phyloP scores from a whole-genome alignment of 441 rosid species.

The Cnidoscolus chayamansa region DNA sequence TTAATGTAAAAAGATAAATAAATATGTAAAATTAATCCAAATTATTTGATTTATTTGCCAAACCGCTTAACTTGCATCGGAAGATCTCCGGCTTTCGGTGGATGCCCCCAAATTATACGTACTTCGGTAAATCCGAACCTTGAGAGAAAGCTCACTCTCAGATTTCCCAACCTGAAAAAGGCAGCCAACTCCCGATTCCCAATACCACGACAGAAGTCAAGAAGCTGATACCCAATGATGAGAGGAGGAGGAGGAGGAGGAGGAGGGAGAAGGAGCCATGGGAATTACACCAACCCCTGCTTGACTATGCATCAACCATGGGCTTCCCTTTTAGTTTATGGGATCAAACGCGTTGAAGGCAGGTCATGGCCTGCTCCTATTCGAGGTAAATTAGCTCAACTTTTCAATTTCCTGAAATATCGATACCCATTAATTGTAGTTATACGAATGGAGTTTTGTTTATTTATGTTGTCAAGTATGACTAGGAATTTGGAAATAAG shows the following conservation, averaged over 20 bases:
- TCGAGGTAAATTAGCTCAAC: slow-evolving; percentile 41
- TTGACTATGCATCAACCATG: slow-evolving; percentile 94
- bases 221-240: background rate
- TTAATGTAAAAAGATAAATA: no score
- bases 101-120: no score
- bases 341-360: slow-evolving; percentile 91
- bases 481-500: no score
- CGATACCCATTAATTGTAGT: background rate
- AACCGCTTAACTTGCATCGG: no score
- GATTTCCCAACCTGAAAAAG: background rate
- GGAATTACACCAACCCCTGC: slow-evolving; percentile 73
- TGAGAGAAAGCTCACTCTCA: background rate
- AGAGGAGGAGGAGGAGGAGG: slow-evolving; percentile 27
- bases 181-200: background rate
- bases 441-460: no score
- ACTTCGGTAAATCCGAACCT: no score
- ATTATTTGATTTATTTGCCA: no score
- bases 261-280: slow-evolving; percentile 33
- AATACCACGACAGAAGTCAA: background rate
- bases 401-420: background rate
- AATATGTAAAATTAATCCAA: no score
- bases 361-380: slow-evolving; percentile 89
- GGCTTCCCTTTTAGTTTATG: slow-evolving; percentile 84
- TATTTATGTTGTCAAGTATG: no score
- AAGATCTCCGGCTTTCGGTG: no score